Base-by-base conservation (phyloP, 2,329 filamentous ascomycete species). In the Neurospora crassa region DNA sequence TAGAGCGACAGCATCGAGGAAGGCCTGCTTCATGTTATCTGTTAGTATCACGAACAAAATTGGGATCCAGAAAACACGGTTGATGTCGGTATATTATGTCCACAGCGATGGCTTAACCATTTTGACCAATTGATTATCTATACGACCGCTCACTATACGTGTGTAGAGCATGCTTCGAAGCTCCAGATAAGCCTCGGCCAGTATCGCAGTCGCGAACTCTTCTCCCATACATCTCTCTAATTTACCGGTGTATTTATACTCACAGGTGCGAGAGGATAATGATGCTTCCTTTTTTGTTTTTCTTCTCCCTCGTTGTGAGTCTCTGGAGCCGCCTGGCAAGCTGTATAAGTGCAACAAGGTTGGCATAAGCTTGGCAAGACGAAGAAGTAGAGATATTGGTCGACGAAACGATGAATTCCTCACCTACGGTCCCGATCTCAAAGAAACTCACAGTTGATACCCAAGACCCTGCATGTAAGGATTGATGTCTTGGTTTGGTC, bases 281-380 rank as follows among this genome's bases (percentile, higher is more conserved):
- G 5, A 53, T 29, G 47, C 2, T 8, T 47, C 24, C n/a, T 16
- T 20, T 53, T 53, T 7, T 37, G 34, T 37, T 53, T 41, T 16
- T 34, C 29, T 16, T 34, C 29, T 40, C 68, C 40, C 12, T 37
- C 24, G n/a, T 18, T 40, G 29, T 53, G 24, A 8, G 68, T 18
- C 29, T 40, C 18, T 6, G 53, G 16, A 34, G 29, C 11, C 18
- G 68, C 68, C 18, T 41, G 40, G 34, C 40, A 34, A 47, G 40
- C 68, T 29, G 68, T 42, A 40, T 40, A 34, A 69, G 29, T 63
- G 53, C 24, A 29, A 69, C 69, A 37, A 45, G 20, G 69, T 71
- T 73, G 73, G 70, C 71, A 72, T 72, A 69, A 73, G 70, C 71
- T 63, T 34, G 8, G 3, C 69, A 71, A 53, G 24, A 53, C 45